Evolutionary conservation across 2,329 filamentous ascomycete species (phyloP).

Genomic region (Penicillium sp.): DNA sequence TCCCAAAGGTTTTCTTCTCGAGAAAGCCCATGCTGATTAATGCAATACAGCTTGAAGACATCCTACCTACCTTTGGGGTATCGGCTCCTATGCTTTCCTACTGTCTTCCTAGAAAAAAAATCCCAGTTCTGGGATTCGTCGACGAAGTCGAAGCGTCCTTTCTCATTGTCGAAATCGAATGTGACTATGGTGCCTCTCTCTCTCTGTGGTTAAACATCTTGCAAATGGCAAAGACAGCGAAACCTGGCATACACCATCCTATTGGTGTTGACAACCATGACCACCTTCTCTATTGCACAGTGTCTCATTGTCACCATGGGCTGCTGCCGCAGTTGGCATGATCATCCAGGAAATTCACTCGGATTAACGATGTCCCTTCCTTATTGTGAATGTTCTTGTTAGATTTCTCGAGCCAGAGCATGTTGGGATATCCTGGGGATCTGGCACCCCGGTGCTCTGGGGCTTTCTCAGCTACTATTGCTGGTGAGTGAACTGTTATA

Average conservation of each 20-base stretch:
- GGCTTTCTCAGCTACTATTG: not conserved
- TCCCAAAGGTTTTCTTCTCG: not conserved
- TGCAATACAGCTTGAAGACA: not conserved
- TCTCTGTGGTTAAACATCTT: slow-evolving; percentile 4
- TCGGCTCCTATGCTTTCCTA: slow-evolving; percentile 58
- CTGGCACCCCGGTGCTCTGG: not conserved
- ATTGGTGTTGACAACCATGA: slow-evolving; percentile 6
- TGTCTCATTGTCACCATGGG: too few relatives aligned
- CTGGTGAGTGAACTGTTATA: not conserved
- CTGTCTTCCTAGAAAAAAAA: slow-evolving; percentile 38
- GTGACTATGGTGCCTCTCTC: slow-evolving; percentile 11
- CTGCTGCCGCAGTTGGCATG: too few relatives aligned
- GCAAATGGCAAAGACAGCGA: slow-evolving; percentile 11
- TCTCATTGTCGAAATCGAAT: slow-evolving; percentile 11
- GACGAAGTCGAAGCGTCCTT: slow-evolving; percentile 1
- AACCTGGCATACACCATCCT: slow-evolving; percentile 9
- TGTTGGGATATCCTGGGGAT: not conserved
- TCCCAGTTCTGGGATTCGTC: slow-evolving; percentile 2
- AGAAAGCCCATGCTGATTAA: not conserved
- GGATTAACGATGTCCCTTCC: too few relatives aligned
- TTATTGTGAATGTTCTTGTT: too few relatives aligned
- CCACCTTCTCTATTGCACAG: slow-evolving; percentile 4
- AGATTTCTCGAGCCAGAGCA: not conserved
- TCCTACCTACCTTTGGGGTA: slow-evolving; percentile 45
- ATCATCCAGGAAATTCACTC: too few relatives aligned